Base-by-base conservation (phyloP, 495 filamentous ascomycete species). In the Apiosordaria backusii region DNA sequence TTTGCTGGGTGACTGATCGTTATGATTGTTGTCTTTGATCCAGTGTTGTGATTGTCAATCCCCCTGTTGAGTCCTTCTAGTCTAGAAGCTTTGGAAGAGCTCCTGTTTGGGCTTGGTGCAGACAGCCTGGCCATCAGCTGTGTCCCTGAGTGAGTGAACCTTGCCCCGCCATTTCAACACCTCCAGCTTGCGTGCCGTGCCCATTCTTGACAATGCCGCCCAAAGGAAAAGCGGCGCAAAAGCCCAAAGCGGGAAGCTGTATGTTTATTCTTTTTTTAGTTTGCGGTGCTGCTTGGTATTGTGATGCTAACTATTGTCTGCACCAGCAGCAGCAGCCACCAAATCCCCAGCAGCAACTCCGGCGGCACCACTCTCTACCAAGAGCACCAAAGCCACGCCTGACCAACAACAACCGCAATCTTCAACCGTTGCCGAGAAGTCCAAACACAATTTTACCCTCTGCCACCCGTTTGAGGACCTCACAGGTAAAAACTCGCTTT, bases 381-480 rank as follows among this genome's bases (percentile, higher is more conserved):
- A 6, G 9, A 13, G 3, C 9, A 13, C 6, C 35, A 45, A 45
- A 29, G 27, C 27, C 27, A 29, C 7, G 7, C 27, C 27, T 7
- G 27, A 29, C 27, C 9, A 45, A 45, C 9, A 45, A 45, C 35
- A 2, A 3, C 16, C 10, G 9, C 35, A 45, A 45, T 13, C 35
- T 45, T 45, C 35, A 78, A 57, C 75, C 71, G 54, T 72, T 69
- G 68, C 69, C 69, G 67, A 71, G 77, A 61, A 74, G 73, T 62
- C 74, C 67, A 72, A 72, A 76, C 71, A 63, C 72, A 21, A 76
- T 78, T 50, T 78, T 75, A 60, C 80, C 77, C 19, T 71, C 72
- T 70, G 75, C 78, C 16, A 53, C 67, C 60, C 54, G 54, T 27
- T 57, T 57, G 50, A 50, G 58, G 73, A 72, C 65, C 58, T 29